Evolutionary conservation across 768 basidiomycete species (phyloP), one percentile per base, ranked within the genome.

Genomic region (Cystobasidium ongulense): DNA sequence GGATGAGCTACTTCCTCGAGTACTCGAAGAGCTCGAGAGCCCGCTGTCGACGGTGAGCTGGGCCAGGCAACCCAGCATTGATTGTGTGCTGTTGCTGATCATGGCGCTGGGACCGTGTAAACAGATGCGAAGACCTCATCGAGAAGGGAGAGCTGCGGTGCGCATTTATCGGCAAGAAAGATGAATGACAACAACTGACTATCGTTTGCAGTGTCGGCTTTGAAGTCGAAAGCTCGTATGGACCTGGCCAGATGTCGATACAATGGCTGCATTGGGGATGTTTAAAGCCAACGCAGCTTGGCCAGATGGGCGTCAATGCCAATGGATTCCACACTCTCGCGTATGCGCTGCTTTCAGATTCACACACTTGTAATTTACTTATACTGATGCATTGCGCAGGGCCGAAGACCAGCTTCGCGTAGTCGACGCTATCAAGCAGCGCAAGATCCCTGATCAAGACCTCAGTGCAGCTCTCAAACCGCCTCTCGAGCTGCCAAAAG

Each of bases 21-120:
- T 64, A 64, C 33, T 35, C 63, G 63, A 64, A 64, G 63, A 64
- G 63, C 63, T 38, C 63, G 36, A 27, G 63, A 15, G 31, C 63
- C 5, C 35, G 41, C 36, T 64, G 63, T 39, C 31, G 38, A 7
- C 35, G 63, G 63, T 64, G 25, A 64, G 25, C 41, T 31, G 29
- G 13, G 57, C 25, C 5, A 63, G 18, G 13, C 31, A 11, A 33
- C 63, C 23, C 5, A 64, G 5, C 15, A 38, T 23, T n/a, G 17
- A 23, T 13, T 8, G 11, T 39, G 36, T 8, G 38, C 61, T 63
- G 11, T n/a, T n/a, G n/a, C 10, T 36, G 25, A 36, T 39, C 63
- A 35, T 4, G 15, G 13, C 31, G 63, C 35, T 38, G 7, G 13
- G 35, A 23, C 63, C 4, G 31, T 17, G 36, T 64, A 46, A 39